phyloP scores from a whole-genome alignment of 352 stramenopile species.

The Globisporangium spinosum region DNA sequence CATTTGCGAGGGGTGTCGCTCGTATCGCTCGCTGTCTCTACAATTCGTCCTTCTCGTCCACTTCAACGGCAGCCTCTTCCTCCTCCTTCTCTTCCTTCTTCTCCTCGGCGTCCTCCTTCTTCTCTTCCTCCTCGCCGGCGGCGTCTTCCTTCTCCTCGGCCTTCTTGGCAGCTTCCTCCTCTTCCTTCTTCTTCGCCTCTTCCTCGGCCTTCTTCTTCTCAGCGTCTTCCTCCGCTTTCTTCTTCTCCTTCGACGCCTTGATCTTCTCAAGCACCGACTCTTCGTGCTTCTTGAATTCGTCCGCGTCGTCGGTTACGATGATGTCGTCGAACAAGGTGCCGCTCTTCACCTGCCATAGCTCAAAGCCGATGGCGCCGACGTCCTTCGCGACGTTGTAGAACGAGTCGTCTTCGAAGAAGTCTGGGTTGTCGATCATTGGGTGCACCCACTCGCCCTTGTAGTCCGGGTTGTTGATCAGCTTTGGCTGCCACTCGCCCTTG shows the following conservation, averaged over 20 bases:
- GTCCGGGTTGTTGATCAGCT: slow-evolving; percentile 97
- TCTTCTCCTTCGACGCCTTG: slow-evolving; percentile 73
- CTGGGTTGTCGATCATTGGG: slow-evolving; percentile 95
- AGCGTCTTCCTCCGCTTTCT: slow-evolving; percentile 76
- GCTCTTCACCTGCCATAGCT: slow-evolving; percentile 98
- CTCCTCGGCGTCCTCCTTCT: slow-evolving; percentile 19
- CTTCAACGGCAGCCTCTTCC: slow-evolving; percentile 5
- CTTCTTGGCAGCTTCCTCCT: slow-evolving; percentile 57
- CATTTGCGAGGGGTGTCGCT: slow-evolving; percentile 1
- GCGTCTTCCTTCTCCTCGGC: slow-evolving; percentile 45
- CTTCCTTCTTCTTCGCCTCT: slow-evolving; percentile 72
- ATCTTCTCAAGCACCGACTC: slow-evolving; percentile 92
- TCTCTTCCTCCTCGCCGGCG: slow-evolving; percentile 19
- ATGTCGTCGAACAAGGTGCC: slow-evolving; percentile 99
- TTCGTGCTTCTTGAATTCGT: slow-evolving; percentile 95
- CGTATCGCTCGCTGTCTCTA: slow-evolving; percentile 23
- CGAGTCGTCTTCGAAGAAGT: slow-evolving; percentile 94
- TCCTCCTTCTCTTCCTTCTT: slow-evolving; percentile 4
- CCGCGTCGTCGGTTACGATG: slow-evolving; percentile 95
- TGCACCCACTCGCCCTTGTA: slow-evolving; percentile 99
- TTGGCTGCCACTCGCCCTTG: slow-evolving; percentile 98
- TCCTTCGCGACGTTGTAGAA: slow-evolving; percentile 95
- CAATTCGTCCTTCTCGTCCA: slow-evolving; percentile 50
- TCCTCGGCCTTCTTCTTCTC: slow-evolving; percentile 66
- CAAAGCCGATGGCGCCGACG: slow-evolving; percentile 97